phyloP scores from a whole-genome alignment of 371 early-diverging fungal genomes.

The Saksenaea vasiformis region DNA sequence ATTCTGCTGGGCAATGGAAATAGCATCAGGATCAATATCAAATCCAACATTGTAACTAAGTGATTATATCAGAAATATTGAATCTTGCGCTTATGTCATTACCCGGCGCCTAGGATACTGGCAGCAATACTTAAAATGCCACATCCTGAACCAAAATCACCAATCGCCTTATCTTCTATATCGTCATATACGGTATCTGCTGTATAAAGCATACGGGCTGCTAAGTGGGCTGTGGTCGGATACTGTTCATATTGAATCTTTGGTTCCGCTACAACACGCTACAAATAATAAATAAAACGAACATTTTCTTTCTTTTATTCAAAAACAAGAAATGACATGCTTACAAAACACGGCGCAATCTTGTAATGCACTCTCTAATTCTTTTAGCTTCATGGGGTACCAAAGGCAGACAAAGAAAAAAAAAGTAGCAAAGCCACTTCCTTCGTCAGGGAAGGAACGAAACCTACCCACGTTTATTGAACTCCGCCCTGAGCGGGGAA shows the following conservation, averaged over 20 bases:
- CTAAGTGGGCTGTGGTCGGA: constrained; percentile 84
- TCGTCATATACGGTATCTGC: constrained; percentile 78
- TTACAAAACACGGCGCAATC: constrained; percentile 72
- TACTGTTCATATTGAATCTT: constrained; percentile 87
- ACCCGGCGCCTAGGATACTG: constrained; percentile 63
- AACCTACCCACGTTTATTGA: neutral
- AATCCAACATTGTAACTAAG: constrained; percentile 65
- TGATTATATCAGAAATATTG: neutral
- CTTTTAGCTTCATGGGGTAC: constrained; percentile 69
- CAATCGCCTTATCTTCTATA: constrained; percentile 73
- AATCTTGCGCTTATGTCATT: neutral
- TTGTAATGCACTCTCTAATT: constrained; percentile 74
- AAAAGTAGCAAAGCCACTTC: constrained; percentile 6
- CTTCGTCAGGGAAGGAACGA: neutral
- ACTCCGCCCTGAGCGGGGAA: neutral
- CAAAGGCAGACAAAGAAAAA: neutral
- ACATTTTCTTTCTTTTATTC: neutral
- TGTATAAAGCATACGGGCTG: constrained; percentile 81
- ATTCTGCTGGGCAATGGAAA: constrained; percentile 73
- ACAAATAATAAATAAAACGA: constrained; percentile 9
- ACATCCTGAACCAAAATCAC: constrained; percentile 86
- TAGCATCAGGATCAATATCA: constrained; percentile 83
- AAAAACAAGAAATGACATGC: neutral
- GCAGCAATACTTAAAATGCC: constrained; percentile 74
- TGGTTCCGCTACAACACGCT: constrained; percentile 53